Evolutionary conservation across 805 yeast genomes (phyloP).

Genomic region (Ogataea siamensis): DNA sequence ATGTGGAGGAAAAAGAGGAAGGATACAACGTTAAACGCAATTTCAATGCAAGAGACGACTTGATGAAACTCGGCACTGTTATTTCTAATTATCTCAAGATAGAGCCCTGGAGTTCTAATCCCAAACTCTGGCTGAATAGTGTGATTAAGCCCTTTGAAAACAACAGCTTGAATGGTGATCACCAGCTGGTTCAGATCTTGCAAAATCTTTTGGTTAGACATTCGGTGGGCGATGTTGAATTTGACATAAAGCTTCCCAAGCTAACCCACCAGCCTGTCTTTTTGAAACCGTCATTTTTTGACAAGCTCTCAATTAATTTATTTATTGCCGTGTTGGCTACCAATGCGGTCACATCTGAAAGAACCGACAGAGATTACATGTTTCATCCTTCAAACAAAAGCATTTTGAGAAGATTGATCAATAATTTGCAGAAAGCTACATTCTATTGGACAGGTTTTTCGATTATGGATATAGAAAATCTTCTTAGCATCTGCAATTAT

Average conservation of each 20-base stretch:
- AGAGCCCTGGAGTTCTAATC: slow-evolving; percentile 53
- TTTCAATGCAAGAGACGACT: slow-evolving; percentile 53
- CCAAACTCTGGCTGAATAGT: slow-evolving; percentile 45
- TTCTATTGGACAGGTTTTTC: slow-evolving; percentile 77
- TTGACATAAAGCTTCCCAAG: slow-evolving; percentile 56
- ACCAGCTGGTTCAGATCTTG: slow-evolving; percentile 42
- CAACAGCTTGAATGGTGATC: slow-evolving; percentile 39
- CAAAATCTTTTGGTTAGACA: slow-evolving; percentile 56
- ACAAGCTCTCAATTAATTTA: slow-evolving; percentile 58
- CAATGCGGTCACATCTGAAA: slow-evolving; percentile 71
- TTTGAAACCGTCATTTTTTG: slow-evolving; percentile 61
- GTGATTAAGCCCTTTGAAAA: slow-evolving; percentile 50
- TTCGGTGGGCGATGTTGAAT: slow-evolving; percentile 49
- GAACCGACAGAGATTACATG: slow-evolving; percentile 68
- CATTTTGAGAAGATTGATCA: slow-evolving; percentile 54
- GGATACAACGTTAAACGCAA: slow-evolving; percentile 47
- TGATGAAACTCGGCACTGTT: slow-evolving; percentile 50
- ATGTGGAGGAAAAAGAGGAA: slow-evolving; percentile 39
- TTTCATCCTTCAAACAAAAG: slow-evolving; percentile 57
- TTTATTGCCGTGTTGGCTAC: slow-evolving; percentile 67
- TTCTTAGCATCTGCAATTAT: slow-evolving; percentile 47
- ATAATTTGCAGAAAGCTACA: slow-evolving; percentile 63
- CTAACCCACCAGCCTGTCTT: slow-evolving; percentile 57
- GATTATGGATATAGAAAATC: slow-evolving; percentile 51
- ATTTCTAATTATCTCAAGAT: slow-evolving; percentile 53